Evolutionary conservation across 495 filamentous ascomycete species (phyloP).

Genomic region (Hamigera avellanea): DNA sequence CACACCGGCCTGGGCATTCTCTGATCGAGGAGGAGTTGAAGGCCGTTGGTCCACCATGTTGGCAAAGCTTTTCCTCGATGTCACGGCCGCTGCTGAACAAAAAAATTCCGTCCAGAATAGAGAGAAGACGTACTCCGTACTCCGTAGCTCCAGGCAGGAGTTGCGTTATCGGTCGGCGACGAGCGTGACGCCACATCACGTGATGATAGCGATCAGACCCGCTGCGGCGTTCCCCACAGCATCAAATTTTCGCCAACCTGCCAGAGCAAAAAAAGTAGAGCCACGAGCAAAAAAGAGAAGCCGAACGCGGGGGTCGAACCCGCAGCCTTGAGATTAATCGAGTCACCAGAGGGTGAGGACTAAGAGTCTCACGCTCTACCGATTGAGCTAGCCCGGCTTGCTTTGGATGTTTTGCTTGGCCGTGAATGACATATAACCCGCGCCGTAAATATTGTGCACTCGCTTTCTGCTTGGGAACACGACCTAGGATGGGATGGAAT

Average conservation of each 20-base stretch:
- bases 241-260: too few relatives aligned
- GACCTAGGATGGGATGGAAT: too few relatives aligned
- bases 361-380: constrained; percentile 80
- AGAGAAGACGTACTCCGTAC: too few relatives aligned
- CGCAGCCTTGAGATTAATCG: constrained; percentile 63
- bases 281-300: too few relatives aligned
- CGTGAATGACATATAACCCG: too few relatives aligned
- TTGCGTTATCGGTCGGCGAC: neutral
- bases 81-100: neutral
- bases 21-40: constrained; percentile 43
- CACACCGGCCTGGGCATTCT: constrained; percentile 24
- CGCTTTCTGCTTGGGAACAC: too few relatives aligned
- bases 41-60: constrained; percentile 32
- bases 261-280: too few relatives aligned
- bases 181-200: constrained; percentile 1
- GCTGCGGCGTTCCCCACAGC: too few relatives aligned
- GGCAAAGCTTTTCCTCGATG: neutral
- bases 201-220: constrained; percentile 2
- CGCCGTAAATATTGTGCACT: too few relatives aligned
- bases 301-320: constrained; percentile 46
- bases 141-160: neutral
- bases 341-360: too few relatives aligned
- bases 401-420: too few relatives aligned
- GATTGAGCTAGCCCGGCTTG: constrained; percentile 64
- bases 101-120: neutral